These are phyloP conservation scores for Penicillium nordicum DNA, from an alignment of 2,329 filamentous ascomycete species.

Conservation along the genomic window DNA sequence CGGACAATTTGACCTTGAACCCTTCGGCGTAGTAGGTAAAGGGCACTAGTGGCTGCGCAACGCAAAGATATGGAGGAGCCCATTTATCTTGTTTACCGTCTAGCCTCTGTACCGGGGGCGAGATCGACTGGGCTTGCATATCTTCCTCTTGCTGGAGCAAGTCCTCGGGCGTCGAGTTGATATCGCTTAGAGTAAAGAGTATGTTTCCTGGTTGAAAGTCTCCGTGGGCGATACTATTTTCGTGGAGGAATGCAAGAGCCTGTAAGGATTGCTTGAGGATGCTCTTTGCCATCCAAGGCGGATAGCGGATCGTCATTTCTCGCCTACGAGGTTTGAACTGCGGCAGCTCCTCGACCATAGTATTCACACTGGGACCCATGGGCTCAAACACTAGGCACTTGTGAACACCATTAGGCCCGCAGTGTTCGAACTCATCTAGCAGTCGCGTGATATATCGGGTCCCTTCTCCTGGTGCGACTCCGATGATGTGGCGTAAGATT, in stretches of 20 bases:
- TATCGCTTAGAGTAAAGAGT: conserved; percentile 21
- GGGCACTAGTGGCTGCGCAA: conserved; percentile 27
- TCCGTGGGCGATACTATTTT: conserved; percentile 24
- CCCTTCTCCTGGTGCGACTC: conserved; percentile 10
- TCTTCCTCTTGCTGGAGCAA: conserved; percentile 23
- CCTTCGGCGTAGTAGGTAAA: conserved; percentile 20
- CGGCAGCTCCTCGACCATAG: conserved; percentile 24
- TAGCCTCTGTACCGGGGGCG: conserved; percentile 21
- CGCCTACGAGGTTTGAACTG: conserved; percentile 18
- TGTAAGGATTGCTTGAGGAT: conserved; percentile 26
- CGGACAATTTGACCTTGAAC: conserved; percentile 31
- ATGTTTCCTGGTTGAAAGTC: conserved; percentile 28
- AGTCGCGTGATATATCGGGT: conserved; percentile 17
- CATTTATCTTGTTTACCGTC: conserved; percentile 30
- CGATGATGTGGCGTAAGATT: too few species aligned
- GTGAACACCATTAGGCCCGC: conserved; percentile 34
- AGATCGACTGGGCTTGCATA: conserved; percentile 20
- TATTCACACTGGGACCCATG: conserved; percentile 30
- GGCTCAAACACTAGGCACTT: conserved; percentile 32
- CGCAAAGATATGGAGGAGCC: conserved; percentile 28
- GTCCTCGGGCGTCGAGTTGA: conserved; percentile 15
- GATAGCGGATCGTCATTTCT: conserved; percentile 22
- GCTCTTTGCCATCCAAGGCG: conserved; percentile 22
- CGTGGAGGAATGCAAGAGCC: conserved; percentile 25
- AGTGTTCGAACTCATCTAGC: conserved; percentile 26